Evolutionary conservation across 1,284 basidiomycete genomes (phyloP), one percentile per base, ranked within the genome.

Genomic region (Kwoniella shivajii): DNA sequence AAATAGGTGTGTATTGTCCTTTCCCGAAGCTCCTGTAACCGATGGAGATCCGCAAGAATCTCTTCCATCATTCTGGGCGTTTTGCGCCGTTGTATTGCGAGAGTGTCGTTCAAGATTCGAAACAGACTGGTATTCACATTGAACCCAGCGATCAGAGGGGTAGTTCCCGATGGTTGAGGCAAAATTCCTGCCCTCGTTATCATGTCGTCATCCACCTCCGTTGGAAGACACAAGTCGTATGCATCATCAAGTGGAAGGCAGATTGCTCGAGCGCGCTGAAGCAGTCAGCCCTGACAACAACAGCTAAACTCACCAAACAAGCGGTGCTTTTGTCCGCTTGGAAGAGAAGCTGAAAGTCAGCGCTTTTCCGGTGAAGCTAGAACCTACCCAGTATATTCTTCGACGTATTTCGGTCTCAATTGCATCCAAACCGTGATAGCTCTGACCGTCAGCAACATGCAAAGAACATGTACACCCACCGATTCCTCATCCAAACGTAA

Each of bases 201-300:
- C 41, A 71, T 64, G 33, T 75, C 73, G 56, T 78, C 77, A 55
- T 76, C 74, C 11, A 76, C 70, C 58, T 78, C 75, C 14, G 71
- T 50, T 0, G 76, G 75, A 16, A 75, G 61, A 1, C 56, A 58
- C 16, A 73, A 48, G 2, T 59, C 48, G 56, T 61, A 36, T 38
- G 69, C 72, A 54, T 74, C 73, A 31, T 73, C 70, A 7, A 72
- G 53, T 7, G 72, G 54, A 14, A 75, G 56, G 29, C 57, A 63
- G 26, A 75, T 73, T 0, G 71, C 62, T 22, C 73, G 64, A 1
- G 69, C 64, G 2, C 71, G 71, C 59, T 63, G 56, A 16, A 11
- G 33, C 4, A 26, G 41, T 58, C 33, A 54, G 29, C 57, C 5
- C 31, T 27, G 26, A 11, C 22, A 27, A 10, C 39, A 22, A 31